A percentile compares a stretch with the other conserved stretches of the same genome.
phyloP scores from a whole-genome alignment of 179 eudicot species.

The Beta corolliflora region DNA sequence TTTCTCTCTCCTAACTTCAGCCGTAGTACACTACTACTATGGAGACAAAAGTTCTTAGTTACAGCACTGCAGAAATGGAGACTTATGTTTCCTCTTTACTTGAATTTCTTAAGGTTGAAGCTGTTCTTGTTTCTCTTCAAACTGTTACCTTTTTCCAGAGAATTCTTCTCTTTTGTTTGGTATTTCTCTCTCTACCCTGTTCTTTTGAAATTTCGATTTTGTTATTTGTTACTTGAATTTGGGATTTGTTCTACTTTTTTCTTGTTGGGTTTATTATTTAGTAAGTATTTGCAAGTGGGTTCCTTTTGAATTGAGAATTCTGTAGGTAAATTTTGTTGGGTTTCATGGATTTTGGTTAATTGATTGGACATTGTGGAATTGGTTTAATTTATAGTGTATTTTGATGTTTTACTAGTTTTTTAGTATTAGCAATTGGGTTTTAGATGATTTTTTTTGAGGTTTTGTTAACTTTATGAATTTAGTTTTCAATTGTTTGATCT shows the following conservation, averaged over 20 bases:
- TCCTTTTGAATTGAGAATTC: neutral
- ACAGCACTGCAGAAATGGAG: slow-evolving; percentile 11
- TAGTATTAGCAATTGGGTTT: neutral
- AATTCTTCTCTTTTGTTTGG: slow-evolving; percentile 23
- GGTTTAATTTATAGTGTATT: neutral
- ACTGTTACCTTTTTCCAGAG: slow-evolving; percentile 15
- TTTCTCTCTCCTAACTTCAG: neutral
- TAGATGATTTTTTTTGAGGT: neutral
- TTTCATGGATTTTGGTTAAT: neutral
- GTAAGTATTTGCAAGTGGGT: slow-evolving; percentile 13
- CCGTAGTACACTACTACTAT: neutral
- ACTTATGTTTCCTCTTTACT: slow-evolving; percentile 9
- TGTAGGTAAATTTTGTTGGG: neutral
- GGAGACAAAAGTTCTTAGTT: slow-evolving; percentile 12
- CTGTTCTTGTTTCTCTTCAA: slow-evolving; percentile 10
- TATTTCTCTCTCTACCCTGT: neutral
- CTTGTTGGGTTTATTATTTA: neutral
- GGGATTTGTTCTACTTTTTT: neutral
- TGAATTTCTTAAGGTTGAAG: slow-evolving; percentile 11
- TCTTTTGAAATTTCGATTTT: neutral
- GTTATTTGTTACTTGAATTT: neutral
- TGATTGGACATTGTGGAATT: neutral
- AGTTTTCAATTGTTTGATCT: neutral
- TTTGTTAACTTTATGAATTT: neutral
- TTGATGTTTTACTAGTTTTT: neutral